Conservation (phyloP, 1,139 yeast species). For the Suhomyces panamericanus region DNA sequence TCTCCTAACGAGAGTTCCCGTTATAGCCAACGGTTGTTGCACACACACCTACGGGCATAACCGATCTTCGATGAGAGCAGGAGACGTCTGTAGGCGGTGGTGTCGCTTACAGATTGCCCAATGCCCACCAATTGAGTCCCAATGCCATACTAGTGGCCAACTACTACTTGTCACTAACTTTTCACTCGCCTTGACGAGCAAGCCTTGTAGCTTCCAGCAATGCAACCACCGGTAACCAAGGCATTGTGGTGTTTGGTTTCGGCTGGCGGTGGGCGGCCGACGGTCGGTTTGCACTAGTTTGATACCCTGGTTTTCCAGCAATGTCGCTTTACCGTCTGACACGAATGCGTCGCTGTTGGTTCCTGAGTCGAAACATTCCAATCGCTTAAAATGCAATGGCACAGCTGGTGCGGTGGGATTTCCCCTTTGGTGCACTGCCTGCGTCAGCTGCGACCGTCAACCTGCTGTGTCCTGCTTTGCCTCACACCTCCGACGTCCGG, state of each 20-base stretch:
- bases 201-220: not conserved
- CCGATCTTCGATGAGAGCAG: slow-evolving; percentile 1
- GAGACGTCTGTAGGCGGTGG: too few species aligned
- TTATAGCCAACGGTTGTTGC: not conserved
- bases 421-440: not conserved
- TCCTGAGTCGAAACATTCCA: too few species aligned
- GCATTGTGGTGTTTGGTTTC: not conserved
- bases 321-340: too few species aligned
- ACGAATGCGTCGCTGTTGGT: too few species aligned
- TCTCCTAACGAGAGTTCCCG: slow-evolving; percentile 1
- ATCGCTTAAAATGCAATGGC: too few species aligned
- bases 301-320: not conserved
- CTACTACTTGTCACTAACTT: not conserved
- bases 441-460: not conserved
- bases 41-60: not conserved
- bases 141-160: too few species aligned
- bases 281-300: not conserved
- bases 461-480: not conserved
- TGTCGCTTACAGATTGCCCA: too few species aligned
- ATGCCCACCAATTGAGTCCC: too few species aligned
- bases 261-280: too few species aligned
- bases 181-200: not conserved
- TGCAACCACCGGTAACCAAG: not conserved
- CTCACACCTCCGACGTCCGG: slow-evolving; percentile 1
- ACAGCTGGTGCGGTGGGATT: too few species aligned